Base-by-base conservation (phyloP, 1,284 basidiomycete species). In the Ustilago hordei region DNA sequence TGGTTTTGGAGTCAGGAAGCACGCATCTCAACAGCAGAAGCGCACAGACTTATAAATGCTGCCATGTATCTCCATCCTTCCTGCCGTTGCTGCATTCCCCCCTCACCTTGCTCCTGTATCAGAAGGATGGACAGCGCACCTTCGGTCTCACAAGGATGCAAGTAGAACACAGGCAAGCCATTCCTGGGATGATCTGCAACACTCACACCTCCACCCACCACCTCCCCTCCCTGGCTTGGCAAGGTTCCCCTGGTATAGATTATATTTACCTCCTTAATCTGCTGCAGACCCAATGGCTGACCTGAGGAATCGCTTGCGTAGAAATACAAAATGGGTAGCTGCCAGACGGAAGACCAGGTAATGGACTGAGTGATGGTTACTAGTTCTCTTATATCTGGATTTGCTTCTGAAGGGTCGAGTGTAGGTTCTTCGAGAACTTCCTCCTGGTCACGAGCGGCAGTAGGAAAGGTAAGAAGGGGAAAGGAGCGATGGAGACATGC, bases 131-230 rank as follows among this genome's bases (percentile, higher is more conserved):
- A 8, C 3, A 78, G 28, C 0, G 72, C 56, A 9, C 9, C 32
- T 3, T 55, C 39, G 12, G 71, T 78, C 35, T 78, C 35, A 34
- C 75, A 78, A 11, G 75, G 75, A 53, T 78, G 75, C 8, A 78
- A 28, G 32, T 48, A 69, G 43, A 59, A 71, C 23, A 45, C 55
- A 0, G 75, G 67, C 15, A 62, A 35, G 0, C 38, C 50, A 3
- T 56, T 55, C 4, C 64, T 31, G 2, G 75, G 75, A 32, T 78
- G 71, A 34, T 78, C 71, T 0, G 36, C 67, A 8, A 74, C 38
- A 11, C 64, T 68, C 15, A 78, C 45, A 8, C 55, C 52, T 8
- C 62, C 55, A 17, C 11, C 59, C 15, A 34, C 36, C 17, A 50
- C 50, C 9, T 17, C 45, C 13, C 55, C 19, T 23, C 0, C 4